Evolutionary conservation across 257 asterid genomes (phyloP), one percentile per base, ranked within the genome.

Genomic region (Salvia miltiorrhiza): DNA sequence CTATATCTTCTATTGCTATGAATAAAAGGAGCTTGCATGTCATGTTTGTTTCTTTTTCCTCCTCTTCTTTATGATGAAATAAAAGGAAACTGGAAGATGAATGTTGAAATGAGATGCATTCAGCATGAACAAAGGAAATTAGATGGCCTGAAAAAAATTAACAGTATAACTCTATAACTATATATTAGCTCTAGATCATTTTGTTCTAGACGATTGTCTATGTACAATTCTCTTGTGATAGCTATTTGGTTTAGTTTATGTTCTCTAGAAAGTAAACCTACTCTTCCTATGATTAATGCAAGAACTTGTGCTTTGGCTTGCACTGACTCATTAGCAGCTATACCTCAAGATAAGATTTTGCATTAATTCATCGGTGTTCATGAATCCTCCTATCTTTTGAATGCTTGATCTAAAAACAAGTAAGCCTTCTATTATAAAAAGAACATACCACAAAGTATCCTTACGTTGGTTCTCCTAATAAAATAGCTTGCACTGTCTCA

Each of bases 61-160:
- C 30, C 35, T 16, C 0, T 1, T 13, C 54, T 12, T 4, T 21
- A 10, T 56, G 40, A 43, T 9, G 26, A 60, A 30, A 26, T 43
- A 23, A 53, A 41, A 59, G 9, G 54, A 69, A 55, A 40, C 2
- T n/a, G 32, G 40, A 49, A 28, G 63, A 63, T 54, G 28, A 33
- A 55, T 33, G 17, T 8, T 49, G 65, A 66, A 65, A 66, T 59
- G 43, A n/a, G 65, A 64, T 48, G 8, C 40, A 2, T 24, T 8
- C 23, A 5, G 65, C 61, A 49, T 65, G 28, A 47, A 11, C 60
- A 35, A 58, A 47, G 41, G 65, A 59, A 57, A 35, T 57, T 58
- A 40, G 45, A 70, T 48, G 48, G 33, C 60, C 24, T 26, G 28
- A 33, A 19, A 33, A 70, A 33, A 54, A 48, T 52, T 48, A 47